Base-by-base conservation (phyloP, 805 yeast genomes). In the Yarrowia sp. region DNA sequence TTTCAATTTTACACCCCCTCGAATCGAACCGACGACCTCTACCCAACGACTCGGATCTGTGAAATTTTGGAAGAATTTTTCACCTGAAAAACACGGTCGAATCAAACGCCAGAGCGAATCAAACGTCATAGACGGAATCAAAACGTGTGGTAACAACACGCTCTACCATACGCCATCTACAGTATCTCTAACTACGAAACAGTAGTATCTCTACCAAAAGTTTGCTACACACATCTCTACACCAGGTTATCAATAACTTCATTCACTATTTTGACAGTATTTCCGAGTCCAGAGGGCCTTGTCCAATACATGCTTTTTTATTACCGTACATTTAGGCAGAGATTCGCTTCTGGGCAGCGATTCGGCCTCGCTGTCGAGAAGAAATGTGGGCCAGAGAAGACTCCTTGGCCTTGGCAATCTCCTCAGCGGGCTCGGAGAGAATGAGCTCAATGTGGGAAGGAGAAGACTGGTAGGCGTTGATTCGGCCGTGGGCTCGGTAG, bases 401-500 rank as follows among this genome's bases (percentile, higher is more conserved):
- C 76, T 90, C 96, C 74, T 82, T 81, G 77, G 98, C 92, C 88
- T 93, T 95, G 78, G 87, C 92, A 80, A 95, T 90, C 77, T 83
- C 85, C 83, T 92, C 98, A 74, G 84, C 95, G 82, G 87, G 90
- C 87, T 95, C 99, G 78, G 97, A 89, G 76, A 95, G 85, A 79
- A 91, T 87, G 79, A 95, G 85, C 87, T 95, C 99, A 81, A 95
- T 93, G 90, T 95, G 99, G 78, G 96, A 92, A 80, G 99, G 99
- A 77, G 92, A 85, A 69, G 98, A 90, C 85, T 92, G 96, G 95
- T 92, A 95, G 77, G 97, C 96, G 85, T 93, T 95, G 81, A 92
- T 90, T 89, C 99, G 95, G 90, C 99, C 99, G 89, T 93, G 98
- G 77, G 99, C 99, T 89, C 99, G 92, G 97, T 85, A 95, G 79